These are phyloP conservation scores for Globisporangium megalacanthum DNA, from an alignment of 352 stramenopile species.

Conservation along the genomic window DNA sequence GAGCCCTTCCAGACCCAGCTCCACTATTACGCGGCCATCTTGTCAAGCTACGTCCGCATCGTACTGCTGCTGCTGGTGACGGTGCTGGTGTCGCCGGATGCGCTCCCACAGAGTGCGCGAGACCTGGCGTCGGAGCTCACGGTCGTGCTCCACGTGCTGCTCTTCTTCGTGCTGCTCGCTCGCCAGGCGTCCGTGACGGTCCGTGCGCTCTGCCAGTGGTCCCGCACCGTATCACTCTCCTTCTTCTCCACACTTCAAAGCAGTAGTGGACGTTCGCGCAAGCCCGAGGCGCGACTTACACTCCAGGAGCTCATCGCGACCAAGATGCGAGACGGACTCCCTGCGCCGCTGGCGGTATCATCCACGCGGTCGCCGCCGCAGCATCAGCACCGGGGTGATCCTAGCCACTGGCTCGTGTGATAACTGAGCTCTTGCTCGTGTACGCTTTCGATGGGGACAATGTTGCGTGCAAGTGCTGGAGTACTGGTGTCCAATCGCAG, in stretches of 20 bases:
- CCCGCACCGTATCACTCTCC: background rate
- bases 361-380: constrained; percentile 2
- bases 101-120: constrained; percentile 34
- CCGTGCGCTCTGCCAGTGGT: constrained; percentile 16
- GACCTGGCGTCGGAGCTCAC: constrained; percentile 36
- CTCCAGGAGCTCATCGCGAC: constrained; percentile 12
- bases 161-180: constrained; percentile 34
- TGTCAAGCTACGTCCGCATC: constrained; percentile 37
- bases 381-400: constrained; percentile 1
- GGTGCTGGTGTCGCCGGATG: constrained; percentile 24
- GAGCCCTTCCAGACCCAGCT: constrained; percentile 35
- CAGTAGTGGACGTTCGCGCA: no score
- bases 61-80: constrained; percentile 39
- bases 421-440: background rate
- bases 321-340: constrained; percentile 12
- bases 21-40: constrained; percentile 31
- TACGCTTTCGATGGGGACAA: no score
- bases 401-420: constrained; percentile 10
- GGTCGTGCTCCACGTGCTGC: constrained; percentile 33
- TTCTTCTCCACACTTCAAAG: background rate
- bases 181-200: constrained; percentile 32
- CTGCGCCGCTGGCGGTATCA: background rate
- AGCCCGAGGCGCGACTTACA: constrained; percentile 5
- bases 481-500: no score
- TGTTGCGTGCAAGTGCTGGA: no score